Conservation (phyloP, 106 monocot genomes). For the Platanthera guangdongensis region DNA sequence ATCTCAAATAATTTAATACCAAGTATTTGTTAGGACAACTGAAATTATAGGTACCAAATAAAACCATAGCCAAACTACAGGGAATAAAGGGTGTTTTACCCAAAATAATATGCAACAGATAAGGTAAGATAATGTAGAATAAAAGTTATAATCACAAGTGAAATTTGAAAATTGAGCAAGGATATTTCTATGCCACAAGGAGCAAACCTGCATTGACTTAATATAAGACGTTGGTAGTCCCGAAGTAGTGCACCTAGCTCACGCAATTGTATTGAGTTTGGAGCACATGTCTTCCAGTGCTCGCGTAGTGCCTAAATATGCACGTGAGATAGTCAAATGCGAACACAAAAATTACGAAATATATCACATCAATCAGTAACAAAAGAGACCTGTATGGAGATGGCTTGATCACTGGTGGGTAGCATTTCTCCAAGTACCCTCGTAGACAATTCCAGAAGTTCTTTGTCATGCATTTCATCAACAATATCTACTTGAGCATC, state of each 20-base stretch:
- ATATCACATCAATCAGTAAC: background rate
- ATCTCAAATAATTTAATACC: no score
- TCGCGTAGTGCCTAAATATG: slow-evolving; percentile 53
- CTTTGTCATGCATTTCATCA: slow-evolving; percentile 60
- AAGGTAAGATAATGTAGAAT: no score
- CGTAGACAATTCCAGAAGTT: slow-evolving; percentile 60
- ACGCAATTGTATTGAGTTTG: slow-evolving; percentile 51
- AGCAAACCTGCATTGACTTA: slow-evolving; percentile 40
- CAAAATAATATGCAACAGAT: no score
- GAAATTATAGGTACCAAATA: no score
- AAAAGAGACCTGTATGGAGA: slow-evolving; percentile 53
- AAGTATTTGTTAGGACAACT: no score
- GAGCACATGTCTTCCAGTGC: slow-evolving; percentile 61
- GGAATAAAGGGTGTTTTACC: no score
- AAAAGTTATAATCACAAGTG: no score
- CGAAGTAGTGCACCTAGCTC: slow-evolving; percentile 85
- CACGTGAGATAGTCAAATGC: slow-evolving; percentile 4
- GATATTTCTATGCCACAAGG: background rate
- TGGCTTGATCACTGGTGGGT: slow-evolving; percentile 31
- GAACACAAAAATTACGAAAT: background rate
- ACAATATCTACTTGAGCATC: slow-evolving; percentile 24
- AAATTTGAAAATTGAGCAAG: background rate
- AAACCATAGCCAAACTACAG: no score
- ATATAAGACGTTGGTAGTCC: slow-evolving; percentile 84
- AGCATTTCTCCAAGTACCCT: slow-evolving; percentile 47